Conservation (phyloP, 2,329 filamentous ascomycete genomes). For the Atkinsonella hypoxylon region DNA sequence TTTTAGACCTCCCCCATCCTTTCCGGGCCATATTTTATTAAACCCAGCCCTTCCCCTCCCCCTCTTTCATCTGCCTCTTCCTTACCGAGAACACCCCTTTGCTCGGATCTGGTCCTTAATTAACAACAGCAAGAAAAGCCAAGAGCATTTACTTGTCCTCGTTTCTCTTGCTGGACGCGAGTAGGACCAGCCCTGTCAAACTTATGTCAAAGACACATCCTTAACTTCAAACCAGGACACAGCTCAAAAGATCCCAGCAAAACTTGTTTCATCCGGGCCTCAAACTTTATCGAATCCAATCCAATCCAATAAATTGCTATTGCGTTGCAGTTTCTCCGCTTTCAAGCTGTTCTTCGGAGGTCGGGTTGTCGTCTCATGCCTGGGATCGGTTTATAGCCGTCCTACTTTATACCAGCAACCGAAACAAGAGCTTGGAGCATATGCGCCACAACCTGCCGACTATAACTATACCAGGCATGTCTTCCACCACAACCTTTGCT, state of each 20-base stretch:
- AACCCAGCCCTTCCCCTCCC: slow-evolving; percentile 4
- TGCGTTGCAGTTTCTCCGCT: not conserved
- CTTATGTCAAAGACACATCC: not conserved
- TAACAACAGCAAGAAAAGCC: not conserved
- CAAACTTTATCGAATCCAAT: not conserved
- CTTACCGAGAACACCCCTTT: not conserved
- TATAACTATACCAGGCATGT: slow-evolving; percentile 7
- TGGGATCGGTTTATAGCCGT: not conserved
- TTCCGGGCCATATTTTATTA: slow-evolving; percentile 6
- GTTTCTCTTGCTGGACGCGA: not conserved
- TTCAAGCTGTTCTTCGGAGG: not conserved
- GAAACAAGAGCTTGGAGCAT: not conserved
- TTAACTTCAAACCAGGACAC: not conserved
- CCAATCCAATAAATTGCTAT: not conserved
- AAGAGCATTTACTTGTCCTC: not conserved
- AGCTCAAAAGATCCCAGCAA: not conserved
- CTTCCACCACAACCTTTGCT: slow-evolving; percentile 8
- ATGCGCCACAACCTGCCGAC: not conserved
- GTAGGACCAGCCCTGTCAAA: not conserved
- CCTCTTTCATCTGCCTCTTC: not conserved
- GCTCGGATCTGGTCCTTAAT: not conserved
- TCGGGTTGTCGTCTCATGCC: not conserved
- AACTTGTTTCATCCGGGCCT: not conserved
- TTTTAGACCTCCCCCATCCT: slow-evolving; percentile 4
- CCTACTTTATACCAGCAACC: not conserved